Evolutionary conservation across 495 filamentous ascomycete genomes (phyloP).

Genomic region (Filosporella fistucella): DNA sequence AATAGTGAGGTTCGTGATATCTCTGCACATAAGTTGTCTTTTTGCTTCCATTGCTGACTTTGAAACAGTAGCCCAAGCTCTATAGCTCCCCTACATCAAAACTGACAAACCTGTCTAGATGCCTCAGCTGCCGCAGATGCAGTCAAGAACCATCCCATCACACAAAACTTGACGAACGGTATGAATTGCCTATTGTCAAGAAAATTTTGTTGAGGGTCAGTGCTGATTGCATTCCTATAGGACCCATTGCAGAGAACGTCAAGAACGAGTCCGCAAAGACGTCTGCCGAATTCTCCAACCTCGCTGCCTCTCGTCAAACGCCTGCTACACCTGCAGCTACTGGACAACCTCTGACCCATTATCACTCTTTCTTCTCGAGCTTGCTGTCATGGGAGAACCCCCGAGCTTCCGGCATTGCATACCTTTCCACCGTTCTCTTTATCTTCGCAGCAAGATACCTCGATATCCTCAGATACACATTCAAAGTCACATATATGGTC

Average conservation of each 20-base stretch:
- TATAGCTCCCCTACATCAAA: conserved; percentile 11
- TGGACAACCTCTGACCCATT: conserved; percentile 88
- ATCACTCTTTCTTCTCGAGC: conserved; percentile 93
- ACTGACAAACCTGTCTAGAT: conserved; percentile 28
- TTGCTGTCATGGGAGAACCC: conserved; percentile 65
- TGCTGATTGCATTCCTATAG: conserved; percentile 35
- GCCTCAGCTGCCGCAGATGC: conserved; percentile 28
- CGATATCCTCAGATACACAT: conserved; percentile 78
- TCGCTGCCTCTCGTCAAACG: conserved; percentile 65
- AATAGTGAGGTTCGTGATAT: conserved; percentile 28
- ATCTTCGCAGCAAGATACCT: conserved; percentile 92
- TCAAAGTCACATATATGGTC: conserved; percentile 75
- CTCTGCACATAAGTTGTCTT: conserved; percentile 4
- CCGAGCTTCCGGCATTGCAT: conserved; percentile 82
- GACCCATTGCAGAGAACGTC: conserved; percentile 72
- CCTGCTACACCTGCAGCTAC: conserved; percentile 67
- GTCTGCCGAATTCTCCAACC: conserved; percentile 65
- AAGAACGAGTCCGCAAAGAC: conserved; percentile 71
- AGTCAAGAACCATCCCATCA: conserved; percentile 31
- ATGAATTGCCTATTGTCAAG: conserved; percentile 8
- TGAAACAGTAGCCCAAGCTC: conserved; percentile 16
- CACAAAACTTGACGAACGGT: conserved; percentile 30
- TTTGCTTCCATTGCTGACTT: conserved; percentile 9
- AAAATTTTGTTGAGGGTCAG: not conserved
- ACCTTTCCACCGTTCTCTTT: conserved; percentile 62